phyloP scores from a whole-genome alignment of 129 eudicot genomes.

The Solidago caesia region DNA sequence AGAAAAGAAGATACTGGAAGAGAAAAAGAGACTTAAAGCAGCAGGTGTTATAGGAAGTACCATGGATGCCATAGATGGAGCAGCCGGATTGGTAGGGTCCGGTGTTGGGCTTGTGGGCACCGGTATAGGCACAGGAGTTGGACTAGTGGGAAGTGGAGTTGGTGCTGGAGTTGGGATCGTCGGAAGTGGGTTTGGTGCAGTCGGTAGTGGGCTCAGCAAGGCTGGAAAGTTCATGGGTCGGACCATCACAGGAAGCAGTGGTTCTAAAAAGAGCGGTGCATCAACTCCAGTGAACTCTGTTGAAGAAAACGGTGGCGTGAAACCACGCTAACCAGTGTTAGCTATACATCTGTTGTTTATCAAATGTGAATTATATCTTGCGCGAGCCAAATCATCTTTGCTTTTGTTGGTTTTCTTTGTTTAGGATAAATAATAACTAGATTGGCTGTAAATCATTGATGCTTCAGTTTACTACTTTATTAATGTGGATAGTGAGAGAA shows the following conservation, averaged over 20 bases:
- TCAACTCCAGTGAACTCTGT: slow-evolving; percentile 62
- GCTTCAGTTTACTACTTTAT: slow-evolving; percentile 20
- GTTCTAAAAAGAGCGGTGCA: slow-evolving; percentile 51
- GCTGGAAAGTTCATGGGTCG: slow-evolving; percentile 98
- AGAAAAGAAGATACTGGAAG: slow-evolving; percentile 79
- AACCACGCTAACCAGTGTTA: slow-evolving; percentile 31
- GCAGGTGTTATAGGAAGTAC: slow-evolving; percentile 91
- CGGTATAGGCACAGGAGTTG: slow-evolving; percentile 42
- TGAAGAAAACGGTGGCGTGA: slow-evolving; percentile 57
- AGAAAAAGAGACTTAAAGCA: slow-evolving; percentile 80
- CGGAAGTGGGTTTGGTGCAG: slow-evolving; percentile 71
- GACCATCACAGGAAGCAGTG: slow-evolving; percentile 66
- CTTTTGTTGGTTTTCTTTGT: slow-evolving; percentile 17
- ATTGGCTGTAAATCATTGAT: slow-evolving; percentile 35
- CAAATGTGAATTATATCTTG: slow-evolving; percentile 19
- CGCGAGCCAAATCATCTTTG: slow-evolving; percentile 18
- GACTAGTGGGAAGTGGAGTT: slow-evolving; percentile 55
- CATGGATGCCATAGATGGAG: slow-evolving; percentile 93
- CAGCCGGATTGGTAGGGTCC: slow-evolving; percentile 57
- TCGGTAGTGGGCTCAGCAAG: slow-evolving; percentile 78
- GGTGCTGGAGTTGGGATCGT: slow-evolving; percentile 79
- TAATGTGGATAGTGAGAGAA: slow-evolving; percentile 23
- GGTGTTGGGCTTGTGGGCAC: slow-evolving; percentile 49
- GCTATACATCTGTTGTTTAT: slow-evolving; percentile 19
- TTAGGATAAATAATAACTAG: slow-evolving; percentile 24